phyloP scores from a whole-genome alignment of 139 green algal species.

The Micractinium sp. region DNA sequence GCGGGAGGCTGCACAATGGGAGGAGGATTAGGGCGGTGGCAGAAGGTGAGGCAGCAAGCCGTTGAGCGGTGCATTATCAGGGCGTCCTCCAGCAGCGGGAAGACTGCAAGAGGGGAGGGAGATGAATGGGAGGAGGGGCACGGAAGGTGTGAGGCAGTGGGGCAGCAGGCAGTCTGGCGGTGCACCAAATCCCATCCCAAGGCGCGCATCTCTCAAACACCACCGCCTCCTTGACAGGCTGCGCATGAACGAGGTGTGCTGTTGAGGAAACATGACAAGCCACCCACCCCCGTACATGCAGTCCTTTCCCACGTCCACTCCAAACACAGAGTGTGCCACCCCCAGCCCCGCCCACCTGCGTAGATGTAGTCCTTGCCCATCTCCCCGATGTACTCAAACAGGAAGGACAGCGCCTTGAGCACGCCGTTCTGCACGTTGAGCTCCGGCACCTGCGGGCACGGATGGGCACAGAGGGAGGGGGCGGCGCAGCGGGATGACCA shows the following conservation, averaged over 20 bases:
- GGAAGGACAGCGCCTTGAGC: slow-evolving; percentile 97
- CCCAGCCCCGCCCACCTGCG: slow-evolving; percentile 46
- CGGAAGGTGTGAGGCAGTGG: too few relatives aligned
- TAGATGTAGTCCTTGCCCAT: slow-evolving; percentile 99
- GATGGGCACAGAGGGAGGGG: not conserved
- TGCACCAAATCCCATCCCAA: too few relatives aligned
- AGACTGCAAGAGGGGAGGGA: slow-evolving; percentile 66
- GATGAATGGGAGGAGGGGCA: too few relatives aligned
- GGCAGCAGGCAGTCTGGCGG: too few relatives aligned
- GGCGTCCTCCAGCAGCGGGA: not conserved
- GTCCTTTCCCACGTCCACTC: not conserved
- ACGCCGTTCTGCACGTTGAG: slow-evolving; percentile 99
- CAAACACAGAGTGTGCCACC: not conserved
- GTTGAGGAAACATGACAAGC: too few relatives aligned
- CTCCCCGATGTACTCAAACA: slow-evolving; percentile 99
- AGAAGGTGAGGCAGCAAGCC: too few relatives aligned
- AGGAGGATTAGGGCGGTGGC: too few relatives aligned
- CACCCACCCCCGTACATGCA: not conserved
- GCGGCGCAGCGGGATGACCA: not conserved
- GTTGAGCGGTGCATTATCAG: too few relatives aligned
- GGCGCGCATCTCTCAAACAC: too few relatives aligned
- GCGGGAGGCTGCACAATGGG: too few relatives aligned
- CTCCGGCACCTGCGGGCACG: slow-evolving; percentile 78
- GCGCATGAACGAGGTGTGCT: too few relatives aligned
- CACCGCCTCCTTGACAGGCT: too few relatives aligned